Base-by-base conservation (phyloP, 768 basidiomycete species). In the Xerocomellus chrysenteron region DNA sequence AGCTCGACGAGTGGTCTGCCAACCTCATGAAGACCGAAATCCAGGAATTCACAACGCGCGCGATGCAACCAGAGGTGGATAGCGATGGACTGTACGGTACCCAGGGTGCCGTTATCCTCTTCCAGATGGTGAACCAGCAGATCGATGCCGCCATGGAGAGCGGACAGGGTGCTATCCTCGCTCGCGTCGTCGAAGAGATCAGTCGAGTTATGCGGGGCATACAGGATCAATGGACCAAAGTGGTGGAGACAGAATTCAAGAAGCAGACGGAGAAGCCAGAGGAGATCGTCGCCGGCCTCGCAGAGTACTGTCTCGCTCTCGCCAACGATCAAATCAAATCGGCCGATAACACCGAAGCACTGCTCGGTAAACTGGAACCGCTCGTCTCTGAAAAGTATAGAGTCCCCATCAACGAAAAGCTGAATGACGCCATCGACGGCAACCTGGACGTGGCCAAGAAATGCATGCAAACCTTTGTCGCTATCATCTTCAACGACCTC, bases 121-220 rank as follows among this genome's bases (percentile, higher is more conserved):
- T 98, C 81, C 92, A 97, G 74, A 94, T 98, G 89, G 88, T 98
- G 63, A 98, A 95, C 72, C 93, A 96, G 73, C 96, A 98, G 72
- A 82, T 94, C 55, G 96, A 98, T 67, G 81, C 94, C 16, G 95
- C 95, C 10, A 88, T 90, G 60, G 97, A 98, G 71, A 98, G 94
- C 63, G 92, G 92, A 7, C 97, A 98, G 70, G 94, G 94, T 35
- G 85, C 89, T 2, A 96, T 98, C 58, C 82, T 99, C 35, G 86
- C 94, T 17, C 86, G 90, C 10, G 94, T 97, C 54, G 85, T 98
- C 40, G 83, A 85, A 57, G 97, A 98, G 71, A 81, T 83, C 59
- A 88, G 89, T 63, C 86, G 92, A 36, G 90, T 94, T 41, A 97
- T 98, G 93, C 84, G 90, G 17, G 74, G 83, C 16, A 86, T 90